Conservation (phyloP, 2,329 filamentous ascomycete genomes). For the Hirsutella minnesotensis region DNA sequence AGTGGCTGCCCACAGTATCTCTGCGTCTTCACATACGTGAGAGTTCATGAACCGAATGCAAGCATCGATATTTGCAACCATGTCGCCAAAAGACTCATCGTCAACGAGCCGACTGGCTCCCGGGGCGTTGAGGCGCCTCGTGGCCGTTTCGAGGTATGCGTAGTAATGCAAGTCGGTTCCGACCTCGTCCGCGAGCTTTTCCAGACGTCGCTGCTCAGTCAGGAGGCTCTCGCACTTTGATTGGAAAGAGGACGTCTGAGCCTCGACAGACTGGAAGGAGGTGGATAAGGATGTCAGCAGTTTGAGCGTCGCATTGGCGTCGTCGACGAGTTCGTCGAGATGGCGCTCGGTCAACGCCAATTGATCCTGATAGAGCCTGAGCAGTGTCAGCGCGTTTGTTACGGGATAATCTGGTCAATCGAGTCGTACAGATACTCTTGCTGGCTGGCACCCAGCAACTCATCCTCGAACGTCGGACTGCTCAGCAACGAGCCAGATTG, state of each 20-base stretch:
- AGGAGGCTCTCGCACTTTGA: constrained; percentile 83
- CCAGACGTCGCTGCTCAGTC: constrained; percentile 67
- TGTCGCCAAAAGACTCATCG: constrained; percentile 73
- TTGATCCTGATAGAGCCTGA: constrained; percentile 67
- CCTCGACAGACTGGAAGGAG: constrained; percentile 79
- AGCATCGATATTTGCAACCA: constrained; percentile 75
- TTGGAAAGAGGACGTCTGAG: constrained; percentile 87
- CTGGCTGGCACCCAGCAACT: constrained; percentile 70
- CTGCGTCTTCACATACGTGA: constrained; percentile 49
- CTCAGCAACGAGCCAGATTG: constrained; percentile 9
- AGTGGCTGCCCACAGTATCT: neutral
- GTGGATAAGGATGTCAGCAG: constrained; percentile 69
- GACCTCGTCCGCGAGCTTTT: constrained; percentile 70
- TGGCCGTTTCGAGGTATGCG: constrained; percentile 82
- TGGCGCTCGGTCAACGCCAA: constrained; percentile 71
- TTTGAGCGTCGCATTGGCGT: constrained; percentile 64
- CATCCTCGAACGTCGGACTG: constrained; percentile 39
- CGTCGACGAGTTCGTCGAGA: constrained; percentile 64
- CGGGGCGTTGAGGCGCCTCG: constrained; percentile 79
- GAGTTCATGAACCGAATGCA: constrained; percentile 88
- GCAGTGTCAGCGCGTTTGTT: constrained; percentile 14
- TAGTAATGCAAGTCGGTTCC: constrained; percentile 91
- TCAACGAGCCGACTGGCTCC: constrained; percentile 79
- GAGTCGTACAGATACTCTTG: constrained; percentile 64
- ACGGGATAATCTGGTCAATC: neutral